These are phyloP conservation scores for Paecilomyces niveus DNA, from an alignment of 2,329 filamentous ascomycete genomes.

Conservation along the genomic window DNA sequence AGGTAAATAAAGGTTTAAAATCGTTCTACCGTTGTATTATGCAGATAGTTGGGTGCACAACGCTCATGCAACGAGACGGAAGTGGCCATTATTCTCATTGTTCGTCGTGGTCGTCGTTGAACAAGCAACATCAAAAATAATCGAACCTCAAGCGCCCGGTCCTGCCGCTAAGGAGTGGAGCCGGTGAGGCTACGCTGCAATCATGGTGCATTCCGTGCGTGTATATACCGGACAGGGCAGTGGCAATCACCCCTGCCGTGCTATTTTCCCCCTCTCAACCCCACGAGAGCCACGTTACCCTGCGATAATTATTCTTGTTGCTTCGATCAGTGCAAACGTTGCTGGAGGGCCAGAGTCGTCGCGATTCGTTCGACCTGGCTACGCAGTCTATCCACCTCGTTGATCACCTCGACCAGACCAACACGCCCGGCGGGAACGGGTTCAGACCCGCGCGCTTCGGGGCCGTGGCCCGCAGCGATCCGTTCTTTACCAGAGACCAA, in stretches of 20 bases:
- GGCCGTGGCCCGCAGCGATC: conserved; percentile 15
- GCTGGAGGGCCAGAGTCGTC: conserved; percentile 18
- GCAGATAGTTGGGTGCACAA: neutral
- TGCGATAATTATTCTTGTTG: neutral
- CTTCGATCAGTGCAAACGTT: conserved; percentile 7
- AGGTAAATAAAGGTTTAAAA: neutral
- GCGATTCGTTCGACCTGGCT: conserved; percentile 27
- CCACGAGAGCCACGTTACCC: conserved; percentile 1
- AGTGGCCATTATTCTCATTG: neutral
- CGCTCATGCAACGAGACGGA: neutral
- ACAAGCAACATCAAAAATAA: neutral
- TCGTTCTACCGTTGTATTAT: neutral
- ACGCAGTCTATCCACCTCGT: conserved; percentile 28
- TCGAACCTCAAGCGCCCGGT: neutral
- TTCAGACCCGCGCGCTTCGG: conserved; percentile 16
- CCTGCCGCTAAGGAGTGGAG: neutral
- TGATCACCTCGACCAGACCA: conserved; percentile 25
- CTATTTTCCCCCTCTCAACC: neutral
- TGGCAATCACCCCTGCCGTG: neutral
- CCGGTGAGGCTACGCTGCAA: neutral
- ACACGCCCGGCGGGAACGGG: conserved; percentile 14
- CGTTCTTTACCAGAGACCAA: conserved; percentile 14
- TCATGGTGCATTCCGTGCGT: neutral
- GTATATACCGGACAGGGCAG: neutral
- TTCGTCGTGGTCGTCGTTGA: neutral